Evolutionary conservation across 2,329 filamentous ascomycete species (phyloP).

Genomic region (Cladosporium sp.): DNA sequence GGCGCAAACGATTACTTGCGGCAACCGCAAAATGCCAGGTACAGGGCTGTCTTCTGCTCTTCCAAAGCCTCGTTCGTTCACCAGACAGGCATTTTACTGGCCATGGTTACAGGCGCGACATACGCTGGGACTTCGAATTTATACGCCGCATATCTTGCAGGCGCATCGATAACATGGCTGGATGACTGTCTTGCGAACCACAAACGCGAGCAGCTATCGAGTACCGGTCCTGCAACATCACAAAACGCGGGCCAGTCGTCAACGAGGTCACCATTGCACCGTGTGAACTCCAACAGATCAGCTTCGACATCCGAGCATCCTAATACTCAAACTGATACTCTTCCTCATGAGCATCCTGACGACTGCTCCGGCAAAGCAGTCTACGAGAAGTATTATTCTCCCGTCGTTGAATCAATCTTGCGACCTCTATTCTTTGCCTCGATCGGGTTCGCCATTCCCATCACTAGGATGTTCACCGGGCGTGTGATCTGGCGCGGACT

Average conservation of each 20-base stretch:
- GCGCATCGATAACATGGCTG: constrained; percentile 62
- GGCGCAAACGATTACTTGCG: background rate
- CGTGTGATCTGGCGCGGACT: constrained; percentile 70
- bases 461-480: constrained; percentile 66
- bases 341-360: background rate
- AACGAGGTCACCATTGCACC: background rate
- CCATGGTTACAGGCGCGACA: constrained; percentile 51
- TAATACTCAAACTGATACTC: no score
- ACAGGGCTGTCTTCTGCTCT: constrained; percentile 1
- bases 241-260: background rate
- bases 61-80: constrained; percentile 44
- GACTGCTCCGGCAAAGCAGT: constrained; percentile 26
- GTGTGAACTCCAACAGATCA: background rate
- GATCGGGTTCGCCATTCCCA: constrained; percentile 77
- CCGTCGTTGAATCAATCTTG: constrained; percentile 54
- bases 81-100: constrained; percentile 54
- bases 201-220: background rate
- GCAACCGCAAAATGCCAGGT: background rate
- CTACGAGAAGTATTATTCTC: constrained; percentile 50
- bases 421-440: constrained; percentile 74
- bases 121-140: constrained; percentile 65
- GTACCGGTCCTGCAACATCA: background rate
- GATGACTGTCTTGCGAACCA: constrained; percentile 35
- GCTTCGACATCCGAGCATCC: background rate
- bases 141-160: constrained; percentile 62